These are phyloP conservation scores for Talaromyces funiculosus DNA, from an alignment of 2,329 filamentous ascomycete species.

Conservation along the genomic window DNA sequence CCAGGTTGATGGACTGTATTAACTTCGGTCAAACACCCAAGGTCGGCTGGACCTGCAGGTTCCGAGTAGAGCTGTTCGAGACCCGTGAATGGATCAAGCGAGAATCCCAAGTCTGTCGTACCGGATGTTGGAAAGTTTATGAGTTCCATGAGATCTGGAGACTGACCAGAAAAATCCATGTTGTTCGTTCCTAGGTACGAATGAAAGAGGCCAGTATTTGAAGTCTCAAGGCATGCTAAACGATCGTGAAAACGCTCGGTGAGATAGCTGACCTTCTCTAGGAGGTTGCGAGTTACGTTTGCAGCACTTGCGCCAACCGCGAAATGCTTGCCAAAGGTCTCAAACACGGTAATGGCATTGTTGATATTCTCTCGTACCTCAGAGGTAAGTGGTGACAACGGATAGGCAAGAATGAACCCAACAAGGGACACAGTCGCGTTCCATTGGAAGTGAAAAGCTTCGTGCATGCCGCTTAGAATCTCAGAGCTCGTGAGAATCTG, in stretches of 20 bases:
- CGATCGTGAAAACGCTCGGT: slow-evolving; percentile 14
- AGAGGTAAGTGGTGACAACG: slow-evolving; percentile 23
- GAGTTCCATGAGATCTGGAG: not conserved
- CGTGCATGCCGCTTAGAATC: slow-evolving; percentile 35
- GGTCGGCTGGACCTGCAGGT: not conserved
- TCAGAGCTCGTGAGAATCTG: slow-evolving; percentile 28
- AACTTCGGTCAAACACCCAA: slow-evolving; percentile 8
- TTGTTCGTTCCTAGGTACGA: not conserved
- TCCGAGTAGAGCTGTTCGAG: slow-evolving; percentile 12
- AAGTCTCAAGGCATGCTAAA: not conserved
- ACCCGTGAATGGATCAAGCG: slow-evolving; percentile 4
- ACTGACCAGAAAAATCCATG: slow-evolving; percentile 1
- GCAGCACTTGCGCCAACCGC: slow-evolving; percentile 31
- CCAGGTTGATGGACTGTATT: not conserved
- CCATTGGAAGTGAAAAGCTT: slow-evolving; percentile 43
- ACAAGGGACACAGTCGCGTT: slow-evolving; percentile 38
- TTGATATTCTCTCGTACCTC: slow-evolving; percentile 31
- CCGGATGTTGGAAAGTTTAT: slow-evolving; percentile 6
- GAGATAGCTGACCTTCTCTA: slow-evolving; percentile 25
- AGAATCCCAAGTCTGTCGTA: slow-evolving; percentile 10
- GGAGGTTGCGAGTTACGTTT: slow-evolving; percentile 26
- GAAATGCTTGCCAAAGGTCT: slow-evolving; percentile 32
- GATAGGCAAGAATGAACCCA: slow-evolving; percentile 39
- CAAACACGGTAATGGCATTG: slow-evolving; percentile 32
- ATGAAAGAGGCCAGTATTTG: not conserved